Conservation (phyloP, 139 green algal genomes). For the Chlorella vulgaris region DNA sequence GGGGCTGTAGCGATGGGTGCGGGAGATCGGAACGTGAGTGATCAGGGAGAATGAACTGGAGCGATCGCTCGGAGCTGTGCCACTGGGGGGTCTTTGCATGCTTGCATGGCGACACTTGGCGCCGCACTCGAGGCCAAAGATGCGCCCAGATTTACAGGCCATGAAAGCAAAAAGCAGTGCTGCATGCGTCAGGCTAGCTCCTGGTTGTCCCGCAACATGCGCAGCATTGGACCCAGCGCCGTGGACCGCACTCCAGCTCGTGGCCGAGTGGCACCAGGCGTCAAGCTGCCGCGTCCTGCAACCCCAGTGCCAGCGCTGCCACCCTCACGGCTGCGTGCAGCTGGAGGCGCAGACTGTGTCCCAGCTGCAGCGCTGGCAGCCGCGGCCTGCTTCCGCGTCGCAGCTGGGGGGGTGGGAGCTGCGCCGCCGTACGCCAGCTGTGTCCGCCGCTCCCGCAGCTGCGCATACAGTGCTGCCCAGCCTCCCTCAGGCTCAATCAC, state of each 20-base stretch:
- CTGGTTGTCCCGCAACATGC: conserved; percentile 35
- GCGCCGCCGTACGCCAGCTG: conserved; percentile 25
- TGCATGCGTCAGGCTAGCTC: conserved; percentile 20
- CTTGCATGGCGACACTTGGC: no score
- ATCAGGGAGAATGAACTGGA: no score
- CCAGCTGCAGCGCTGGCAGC: background rate
- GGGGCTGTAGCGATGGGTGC: no score
- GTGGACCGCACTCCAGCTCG: conserved; percentile 32
- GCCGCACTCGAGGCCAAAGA: no score
- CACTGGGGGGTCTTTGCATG: no score
- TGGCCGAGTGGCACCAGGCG: conserved; percentile 24
- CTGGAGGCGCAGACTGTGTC: background rate
- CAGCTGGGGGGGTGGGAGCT: background rate
- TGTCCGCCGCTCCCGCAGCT: conserved; percentile 32
- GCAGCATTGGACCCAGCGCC: conserved; percentile 42
- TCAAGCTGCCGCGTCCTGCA: conserved; percentile 23
- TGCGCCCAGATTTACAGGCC: no score
- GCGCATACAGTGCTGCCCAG: conserved; percentile 33
- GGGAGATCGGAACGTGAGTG: no score
- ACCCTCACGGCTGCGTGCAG: background rate
- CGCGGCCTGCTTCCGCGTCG: background rate
- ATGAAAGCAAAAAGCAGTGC: no score
- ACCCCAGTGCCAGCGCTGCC: background rate
- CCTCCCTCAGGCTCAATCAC: conserved; percentile 10
- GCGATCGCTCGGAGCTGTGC: no score